A percentile compares a stretch with the other conserved stretches of the same genome.
These are phyloP conservation scores for Cordyceps cicadae DNA, from an alignment of 2,329 filamentous ascomycete genomes.

Conservation along the genomic window DNA sequence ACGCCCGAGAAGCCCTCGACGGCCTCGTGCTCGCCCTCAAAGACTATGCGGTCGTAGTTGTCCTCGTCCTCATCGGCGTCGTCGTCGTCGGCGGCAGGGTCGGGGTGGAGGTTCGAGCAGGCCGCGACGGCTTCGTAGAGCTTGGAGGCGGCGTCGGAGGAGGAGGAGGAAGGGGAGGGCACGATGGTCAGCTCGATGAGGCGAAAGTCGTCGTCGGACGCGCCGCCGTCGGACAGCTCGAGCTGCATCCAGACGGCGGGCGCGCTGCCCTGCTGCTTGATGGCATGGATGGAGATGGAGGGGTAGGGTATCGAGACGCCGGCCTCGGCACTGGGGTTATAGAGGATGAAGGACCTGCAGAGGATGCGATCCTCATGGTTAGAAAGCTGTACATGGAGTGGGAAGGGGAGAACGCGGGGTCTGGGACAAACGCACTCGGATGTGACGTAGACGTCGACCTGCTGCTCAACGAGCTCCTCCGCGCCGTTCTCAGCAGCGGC, in stretches of 20 bases:
- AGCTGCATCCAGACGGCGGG: slow-evolving; percentile 60
- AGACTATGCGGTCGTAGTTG: slow-evolving; percentile 46
- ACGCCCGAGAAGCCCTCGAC: slow-evolving; percentile 52
- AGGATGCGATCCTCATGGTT: background rate
- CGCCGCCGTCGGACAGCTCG: slow-evolving; percentile 50
- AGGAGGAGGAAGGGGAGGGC: slow-evolving; percentile 30
- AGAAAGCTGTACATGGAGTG: too few species aligned
- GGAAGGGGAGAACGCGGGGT: background rate
- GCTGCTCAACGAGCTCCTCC: slow-evolving; percentile 35
- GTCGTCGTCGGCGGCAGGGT: slow-evolving; percentile 50
- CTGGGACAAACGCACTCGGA: slow-evolving; percentile 38
- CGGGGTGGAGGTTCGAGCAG: slow-evolving; percentile 70
- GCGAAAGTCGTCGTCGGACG: slow-evolving; percentile 55
- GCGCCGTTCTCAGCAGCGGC: slow-evolving; percentile 26
- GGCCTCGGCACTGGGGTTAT: slow-evolving; percentile 45
- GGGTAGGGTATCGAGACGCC: slow-evolving; percentile 68
- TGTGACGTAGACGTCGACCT: slow-evolving; percentile 49
- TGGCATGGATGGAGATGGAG: slow-evolving; percentile 65
- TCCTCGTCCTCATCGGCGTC: slow-evolving; percentile 44
- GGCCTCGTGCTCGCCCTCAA: slow-evolving; percentile 46
- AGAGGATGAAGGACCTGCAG: slow-evolving; percentile 48
- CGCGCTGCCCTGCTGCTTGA: slow-evolving; percentile 46
- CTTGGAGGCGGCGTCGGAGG: slow-evolving; percentile 22
- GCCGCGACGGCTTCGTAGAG: slow-evolving; percentile 64
- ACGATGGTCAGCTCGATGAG: slow-evolving; percentile 61